phyloP scores from a whole-genome alignment of 2,329 filamentous ascomycete species.

The Ophiocordyceps robertsii region DNA sequence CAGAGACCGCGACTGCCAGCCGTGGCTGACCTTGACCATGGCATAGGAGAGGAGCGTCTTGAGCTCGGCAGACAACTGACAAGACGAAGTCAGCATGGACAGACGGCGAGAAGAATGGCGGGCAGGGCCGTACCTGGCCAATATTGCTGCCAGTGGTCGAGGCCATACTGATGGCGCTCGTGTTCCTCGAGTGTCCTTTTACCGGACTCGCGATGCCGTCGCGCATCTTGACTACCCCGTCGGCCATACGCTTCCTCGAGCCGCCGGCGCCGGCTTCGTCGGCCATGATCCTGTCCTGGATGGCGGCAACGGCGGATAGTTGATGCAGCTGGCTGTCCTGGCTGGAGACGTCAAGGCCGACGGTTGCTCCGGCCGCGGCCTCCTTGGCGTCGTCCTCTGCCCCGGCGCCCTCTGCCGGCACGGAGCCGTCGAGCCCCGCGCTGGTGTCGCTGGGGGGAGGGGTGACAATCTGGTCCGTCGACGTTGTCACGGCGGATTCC shows the following conservation, averaged over 20 bases:
- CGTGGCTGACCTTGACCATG: constrained; percentile 84
- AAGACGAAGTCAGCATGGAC: background rate
- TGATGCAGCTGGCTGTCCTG: constrained; percentile 43
- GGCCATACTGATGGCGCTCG: constrained; percentile 50
- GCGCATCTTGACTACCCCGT: constrained; percentile 54
- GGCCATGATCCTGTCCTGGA: constrained; percentile 32
- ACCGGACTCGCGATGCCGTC: constrained; percentile 30
- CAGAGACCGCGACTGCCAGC: constrained; percentile 69
- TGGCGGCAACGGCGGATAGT: constrained; percentile 44
- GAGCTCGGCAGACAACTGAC: constrained; percentile 66
- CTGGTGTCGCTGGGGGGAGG: constrained; percentile 13
- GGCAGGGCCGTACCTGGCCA: constrained; percentile 51
- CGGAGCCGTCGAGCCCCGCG: constrained; percentile 4
- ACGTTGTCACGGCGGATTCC: constrained; percentile 13
- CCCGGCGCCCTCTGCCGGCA: background rate
- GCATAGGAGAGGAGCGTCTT: constrained; percentile 80
- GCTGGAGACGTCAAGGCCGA: constrained; percentile 9
- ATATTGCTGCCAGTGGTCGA: constrained; percentile 55
- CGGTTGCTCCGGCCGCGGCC: background rate
- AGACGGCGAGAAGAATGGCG: constrained; percentile 1
- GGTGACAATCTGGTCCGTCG: constrained; percentile 14
- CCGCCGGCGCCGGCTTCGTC: constrained; percentile 12
- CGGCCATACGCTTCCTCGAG: constrained; percentile 62
- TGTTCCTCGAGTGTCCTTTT: constrained; percentile 54
- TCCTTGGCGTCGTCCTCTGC: background rate